phyloP scores from a whole-genome alignment of 2,329 filamentous ascomycete genomes.

The Botrytis squamosa region DNA sequence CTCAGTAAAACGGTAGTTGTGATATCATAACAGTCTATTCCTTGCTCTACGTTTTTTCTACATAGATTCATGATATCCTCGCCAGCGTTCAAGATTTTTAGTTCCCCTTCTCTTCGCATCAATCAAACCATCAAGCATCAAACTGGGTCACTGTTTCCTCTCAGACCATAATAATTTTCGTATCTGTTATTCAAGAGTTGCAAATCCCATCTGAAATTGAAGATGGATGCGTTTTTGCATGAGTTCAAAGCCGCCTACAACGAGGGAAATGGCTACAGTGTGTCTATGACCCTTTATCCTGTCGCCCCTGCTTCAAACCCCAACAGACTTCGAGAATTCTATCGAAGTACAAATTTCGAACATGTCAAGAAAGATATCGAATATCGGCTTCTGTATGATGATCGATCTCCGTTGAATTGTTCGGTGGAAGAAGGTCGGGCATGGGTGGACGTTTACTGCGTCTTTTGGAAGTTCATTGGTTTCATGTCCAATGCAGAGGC shows the following conservation, averaged over 20 bases:
- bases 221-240: slow-evolving; percentile 71
- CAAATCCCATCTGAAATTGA: not conserved
- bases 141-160: not conserved
- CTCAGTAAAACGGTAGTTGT: not conserved
- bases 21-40: not conserved
- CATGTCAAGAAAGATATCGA: slow-evolving; percentile 63
- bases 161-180: not conserved
- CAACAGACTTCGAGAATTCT: slow-evolving; percentile 66
- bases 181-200: not conserved
- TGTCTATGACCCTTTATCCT: slow-evolving; percentile 75
- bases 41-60: not conserved
- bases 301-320: slow-evolving; percentile 61
- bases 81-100: not conserved
- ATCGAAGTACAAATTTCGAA: slow-evolving; percentile 67
- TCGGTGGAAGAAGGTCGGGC: slow-evolving; percentile 62
- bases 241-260: slow-evolving; percentile 71
- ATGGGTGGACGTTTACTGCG: slow-evolving; percentile 84
- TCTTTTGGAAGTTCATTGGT: slow-evolving; percentile 80
- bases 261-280: slow-evolving; percentile 64
- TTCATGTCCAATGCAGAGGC: slow-evolving; percentile 69
- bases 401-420: slow-evolving; percentile 37
- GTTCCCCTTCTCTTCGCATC: not conserved
- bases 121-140: not conserved
- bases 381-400: slow-evolving; percentile 65
- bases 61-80: slow-evolving; percentile 8